A percentile compares a stretch with the other conserved stretches of the same genome.
Evolutionary conservation across 371 early-diverging fungal species (phyloP).

Genomic region (Mucor sp.): DNA sequence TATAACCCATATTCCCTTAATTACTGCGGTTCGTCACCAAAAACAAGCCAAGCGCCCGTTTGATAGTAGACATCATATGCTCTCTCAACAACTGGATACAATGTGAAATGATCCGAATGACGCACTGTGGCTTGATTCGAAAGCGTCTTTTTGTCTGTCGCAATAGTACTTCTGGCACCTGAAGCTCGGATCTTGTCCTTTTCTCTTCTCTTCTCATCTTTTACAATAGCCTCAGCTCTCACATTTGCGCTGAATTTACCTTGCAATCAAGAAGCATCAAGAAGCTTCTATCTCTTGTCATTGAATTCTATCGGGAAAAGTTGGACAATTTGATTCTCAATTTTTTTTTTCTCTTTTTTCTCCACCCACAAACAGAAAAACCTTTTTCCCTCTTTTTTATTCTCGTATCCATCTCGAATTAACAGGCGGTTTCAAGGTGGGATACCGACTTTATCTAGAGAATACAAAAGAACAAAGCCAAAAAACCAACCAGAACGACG

Average conservation of each 20-base stretch:
- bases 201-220: background rate
- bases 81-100: background rate
- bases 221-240: background rate
- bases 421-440: background rate
- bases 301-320: background rate
- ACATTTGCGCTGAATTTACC: background rate
- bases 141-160: background rate
- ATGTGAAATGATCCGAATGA: background rate
- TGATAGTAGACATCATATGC: background rate
- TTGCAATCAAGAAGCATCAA: background rate
- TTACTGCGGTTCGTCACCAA: background rate
- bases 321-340: background rate
- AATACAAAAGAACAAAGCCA: background rate
- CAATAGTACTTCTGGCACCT: background rate
- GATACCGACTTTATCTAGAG: background rate
- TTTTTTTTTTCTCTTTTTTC: background rate
- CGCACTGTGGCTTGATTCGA: background rate
- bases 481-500: background rate
- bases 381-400: background rate
- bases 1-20: background rate
- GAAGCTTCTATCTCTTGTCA: too few species aligned
- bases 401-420: background rate
- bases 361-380: background rate
- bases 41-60: background rate
- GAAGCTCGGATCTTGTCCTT: background rate